These are phyloP conservation scores for Dacryopinax primogenitus DNA, from an alignment of 768 basidiomycete species.

Conservation along the genomic window DNA sequence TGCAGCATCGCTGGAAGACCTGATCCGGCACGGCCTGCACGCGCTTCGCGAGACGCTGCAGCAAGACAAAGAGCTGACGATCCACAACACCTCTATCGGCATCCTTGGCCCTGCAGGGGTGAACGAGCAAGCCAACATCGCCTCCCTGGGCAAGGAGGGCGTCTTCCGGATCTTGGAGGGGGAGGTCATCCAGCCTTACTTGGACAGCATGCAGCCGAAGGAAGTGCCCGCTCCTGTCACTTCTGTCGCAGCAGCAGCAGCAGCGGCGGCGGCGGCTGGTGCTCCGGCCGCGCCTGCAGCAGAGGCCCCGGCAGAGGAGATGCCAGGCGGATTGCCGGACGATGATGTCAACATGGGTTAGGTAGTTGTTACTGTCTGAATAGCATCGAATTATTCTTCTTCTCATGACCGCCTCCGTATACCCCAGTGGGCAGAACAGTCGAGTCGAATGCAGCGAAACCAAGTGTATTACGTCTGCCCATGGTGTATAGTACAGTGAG, in stretches of 20 bases:
- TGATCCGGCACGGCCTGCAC: slow-evolving; percentile 85
- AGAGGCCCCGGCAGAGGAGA: slow-evolving; percentile 7
- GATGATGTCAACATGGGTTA: slow-evolving; percentile 75
- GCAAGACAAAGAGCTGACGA: slow-evolving; percentile 91
- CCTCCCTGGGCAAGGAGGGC: slow-evolving; percentile 17
- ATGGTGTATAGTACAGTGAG: slow-evolving; percentile 11
- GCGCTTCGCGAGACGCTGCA: slow-evolving; percentile 94
- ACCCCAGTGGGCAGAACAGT: too few species aligned
- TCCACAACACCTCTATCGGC: slow-evolving; percentile 88
- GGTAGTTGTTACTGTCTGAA: slow-evolving; percentile 22
- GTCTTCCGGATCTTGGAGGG: slow-evolving; percentile 83
- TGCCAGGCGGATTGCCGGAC: slow-evolving; percentile 29
- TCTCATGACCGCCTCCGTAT: background rate
- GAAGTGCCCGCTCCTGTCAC: slow-evolving; percentile 29
- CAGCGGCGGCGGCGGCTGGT: slow-evolving; percentile 30
- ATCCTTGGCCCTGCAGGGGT: slow-evolving; percentile 64
- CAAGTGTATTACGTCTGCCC: background rate
- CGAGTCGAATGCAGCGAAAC: background rate
- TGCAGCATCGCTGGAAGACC: slow-evolving; percentile 67
- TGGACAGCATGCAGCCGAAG: slow-evolving; percentile 68
- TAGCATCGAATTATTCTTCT: slow-evolving; percentile 7
- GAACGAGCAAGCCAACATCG: slow-evolving; percentile 37
- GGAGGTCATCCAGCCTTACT: slow-evolving; percentile 55
- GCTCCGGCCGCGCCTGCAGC: slow-evolving; percentile 28
- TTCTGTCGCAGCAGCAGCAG: slow-evolving; percentile 26